A percentile compares a stretch with the other conserved stretches of the same genome.
Conservation (phyloP, 345 rosid genomes). For the Barbarea vulgaris region DNA sequence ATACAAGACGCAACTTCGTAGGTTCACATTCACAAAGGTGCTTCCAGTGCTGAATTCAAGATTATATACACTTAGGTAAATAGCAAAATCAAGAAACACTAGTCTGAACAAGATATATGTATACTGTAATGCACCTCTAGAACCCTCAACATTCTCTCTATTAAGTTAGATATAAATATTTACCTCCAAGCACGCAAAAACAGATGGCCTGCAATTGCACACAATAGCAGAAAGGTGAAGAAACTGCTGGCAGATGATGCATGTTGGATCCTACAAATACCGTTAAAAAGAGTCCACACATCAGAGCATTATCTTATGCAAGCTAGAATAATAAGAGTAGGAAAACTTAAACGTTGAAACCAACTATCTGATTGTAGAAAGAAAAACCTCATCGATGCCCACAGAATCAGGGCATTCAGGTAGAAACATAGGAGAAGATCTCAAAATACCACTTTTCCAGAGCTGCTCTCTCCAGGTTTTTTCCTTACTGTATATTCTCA, state of each 20-base stretch:
- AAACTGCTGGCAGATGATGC: conserved; percentile 89
- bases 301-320: conserved; percentile 25
- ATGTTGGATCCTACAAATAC: conserved; percentile 75
- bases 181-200: conserved; percentile 93
- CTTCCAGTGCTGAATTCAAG: conserved; percentile 77
- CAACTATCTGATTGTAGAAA: conserved; percentile 40
- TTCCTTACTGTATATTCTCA: conserved; percentile 67
- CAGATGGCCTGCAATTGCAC: conserved; percentile 81
- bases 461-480: conserved; percentile 77
- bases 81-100: conserved; percentile 24
- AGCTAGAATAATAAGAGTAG: conserved; percentile 1
- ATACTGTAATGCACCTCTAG: not conserved
- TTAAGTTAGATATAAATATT: conserved; percentile 10
- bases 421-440: conserved; percentile 73
- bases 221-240: conserved; percentile 83
- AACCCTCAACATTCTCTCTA: conserved; percentile 9
- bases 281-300: conserved; percentile 24
- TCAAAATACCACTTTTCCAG: conserved; percentile 79
- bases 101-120: not conserved
- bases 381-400: conserved; percentile 83
- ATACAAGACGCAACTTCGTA: conserved; percentile 62
- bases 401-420: conserved; percentile 75
- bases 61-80: conserved; percentile 3
- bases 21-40: conserved; percentile 89
- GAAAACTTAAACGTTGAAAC: conserved; percentile 5